Evolutionary conservation across 1,284 basidiomycete species (phyloP).

Genomic region (Fomes fomentarius): DNA sequence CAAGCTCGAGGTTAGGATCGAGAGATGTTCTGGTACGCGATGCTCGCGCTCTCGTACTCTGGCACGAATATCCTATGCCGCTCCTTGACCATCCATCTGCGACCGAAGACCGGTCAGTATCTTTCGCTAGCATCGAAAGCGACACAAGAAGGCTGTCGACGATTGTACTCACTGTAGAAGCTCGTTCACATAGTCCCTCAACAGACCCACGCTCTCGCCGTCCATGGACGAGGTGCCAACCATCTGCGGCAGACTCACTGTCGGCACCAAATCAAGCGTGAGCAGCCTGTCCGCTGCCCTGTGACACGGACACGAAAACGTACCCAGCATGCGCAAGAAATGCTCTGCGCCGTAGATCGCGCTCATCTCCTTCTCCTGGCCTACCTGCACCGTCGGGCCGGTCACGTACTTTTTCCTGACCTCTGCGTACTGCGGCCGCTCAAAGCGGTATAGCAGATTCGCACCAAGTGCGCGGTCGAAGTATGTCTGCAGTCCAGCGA

Average conservation of each 20-base stretch:
- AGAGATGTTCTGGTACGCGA: constrained; percentile 77
- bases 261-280: constrained; percentile 5
- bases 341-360: constrained; percentile 95
- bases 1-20: too few relatives aligned
- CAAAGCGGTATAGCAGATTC: constrained; percentile 93
- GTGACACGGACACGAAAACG: constrained; percentile 36
- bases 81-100: constrained; percentile 72
- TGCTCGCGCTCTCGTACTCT: constrained; percentile 74
- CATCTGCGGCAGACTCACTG: constrained; percentile 79
- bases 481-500: constrained; percentile 90
- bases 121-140: too few relatives aligned
- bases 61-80: constrained; percentile 68
- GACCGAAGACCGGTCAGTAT: too few relatives aligned
- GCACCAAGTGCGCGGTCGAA: constrained; percentile 92
- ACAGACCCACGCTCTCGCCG: constrained; percentile 78
- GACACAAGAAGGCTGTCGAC: too few relatives aligned
- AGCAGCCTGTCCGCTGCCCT: not conserved
- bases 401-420: constrained; percentile 80
- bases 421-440: constrained; percentile 90
- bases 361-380: constrained; percentile 85
- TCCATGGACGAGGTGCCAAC: constrained; percentile 93
- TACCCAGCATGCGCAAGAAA: constrained; percentile 89
- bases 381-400: constrained; percentile 67
- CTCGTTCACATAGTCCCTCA: constrained; percentile 91
- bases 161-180: constrained; percentile 86